Base-by-base conservation (phyloP, 1,284 basidiomycete genomes). In the Phenoliferia sp. region DNA sequence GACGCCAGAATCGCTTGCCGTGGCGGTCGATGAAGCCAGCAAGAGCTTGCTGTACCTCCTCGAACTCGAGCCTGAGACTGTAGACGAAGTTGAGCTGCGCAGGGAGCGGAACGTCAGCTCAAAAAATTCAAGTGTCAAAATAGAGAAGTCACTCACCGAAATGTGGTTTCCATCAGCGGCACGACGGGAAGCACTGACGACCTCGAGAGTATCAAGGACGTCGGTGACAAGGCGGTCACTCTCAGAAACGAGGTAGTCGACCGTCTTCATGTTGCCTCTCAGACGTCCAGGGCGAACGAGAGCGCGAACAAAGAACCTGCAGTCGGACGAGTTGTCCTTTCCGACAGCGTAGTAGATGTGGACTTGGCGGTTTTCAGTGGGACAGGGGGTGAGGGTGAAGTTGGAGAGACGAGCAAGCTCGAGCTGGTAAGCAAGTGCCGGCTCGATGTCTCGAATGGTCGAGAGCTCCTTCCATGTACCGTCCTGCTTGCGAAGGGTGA, bases 11-110 rank as follows among this genome's bases (percentile, higher is more conserved):
- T 63, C 95, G 88, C 82, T 97, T 96, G 71, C 95, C 96, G 77
- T 98, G 94, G 57, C 96, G 90, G 77, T 98, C 95, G 74, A 99
- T 93, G 84, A 99, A 99, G 59, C 94, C 95, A 26, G 94, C 88
- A 67, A 99, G 90, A 10, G 95, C 95, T 68, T 90, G 89, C 69
- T 98, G 87, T 15, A 99, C 93, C 75, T 98, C 94, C 74, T 97
- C 94, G 75, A 98, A 97, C 44, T 89, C 90, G 73, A 99, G 92
- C 33, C 89, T 87, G 69, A 99, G 88, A 78, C 90, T 92, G 85
- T 99, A 99, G 78, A 99, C 69, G 65, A 77, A 77, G 69, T 73
- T 74, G 71, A 72, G 71, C 70, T 72, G 64, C 19, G 22, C 1
- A 12, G n/a, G n/a, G 31, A 29, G 10, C 28, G 44, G 31, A 19